Evolutionary conservation across 2,329 filamentous ascomycete genomes (phyloP), one percentile per base, ranked within the genome.

Genomic region (Didymella segeticola): DNA sequence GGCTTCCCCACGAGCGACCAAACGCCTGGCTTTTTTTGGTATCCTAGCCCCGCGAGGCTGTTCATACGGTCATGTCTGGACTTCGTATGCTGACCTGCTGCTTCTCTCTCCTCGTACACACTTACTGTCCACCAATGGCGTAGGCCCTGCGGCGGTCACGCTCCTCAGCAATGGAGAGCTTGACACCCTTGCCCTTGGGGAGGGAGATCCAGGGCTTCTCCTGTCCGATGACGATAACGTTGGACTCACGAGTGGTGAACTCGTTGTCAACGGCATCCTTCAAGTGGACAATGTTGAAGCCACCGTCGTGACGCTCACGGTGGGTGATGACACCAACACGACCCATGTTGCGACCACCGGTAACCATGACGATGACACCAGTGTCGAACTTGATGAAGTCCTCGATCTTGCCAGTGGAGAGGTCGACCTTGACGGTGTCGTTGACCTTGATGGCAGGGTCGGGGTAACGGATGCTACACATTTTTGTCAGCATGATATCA

Each of bases 251-350:
- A 78, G 95, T 99, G 76, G 95, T 93, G 83, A 99, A 99, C 78
- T 91, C 90, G 90, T 99, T 99, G 89, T 98, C 95, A 82, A 99
- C 93, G 77, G 93, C 93, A 78, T 99, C 95, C 90, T 99, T 99
- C 83, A 99, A 89, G 86, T 97, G 93, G 80, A 99, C 93, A 77
- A 99, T 96, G 88, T 96, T 96, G 90, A 99, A 99, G 81, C 95
- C 95, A 86, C 95, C 95, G 74, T 99, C 95, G 87, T 99, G 95
- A 76, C 95, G 91, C 88, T 99, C 95, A 86, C 95, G 93, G 88
- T 99, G 93, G 75, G 95, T 98, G 85, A 99, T 96, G 80, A 98
- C 93, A 90, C 95, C 95, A 77, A 99, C 93, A 93, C 95, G 95
- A 80, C 95, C 95, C 93, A 98, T 99, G 91, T 99, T 99, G 79